Base-by-base conservation (phyloP, 2,329 filamentous ascomycete species). In the Botrytis deweyae region DNA sequence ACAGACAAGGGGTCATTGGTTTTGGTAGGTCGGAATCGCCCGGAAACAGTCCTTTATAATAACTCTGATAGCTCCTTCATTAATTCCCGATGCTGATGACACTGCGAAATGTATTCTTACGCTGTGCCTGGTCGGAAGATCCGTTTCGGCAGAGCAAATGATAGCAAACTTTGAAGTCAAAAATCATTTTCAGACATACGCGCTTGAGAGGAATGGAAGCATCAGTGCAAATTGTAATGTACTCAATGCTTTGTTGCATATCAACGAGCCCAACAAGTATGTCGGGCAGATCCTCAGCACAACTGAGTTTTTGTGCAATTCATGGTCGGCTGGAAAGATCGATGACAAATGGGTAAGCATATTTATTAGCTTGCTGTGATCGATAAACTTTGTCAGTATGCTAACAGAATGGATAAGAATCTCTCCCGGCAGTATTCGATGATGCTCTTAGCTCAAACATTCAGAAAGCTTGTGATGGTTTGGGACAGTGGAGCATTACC, bases 181-280 rank as follows among this genome's bases (percentile, higher is more conserved):
- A 36, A 36, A 22, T 8, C 62, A 66, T 40, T 74, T 74, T 52
- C 14, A 40, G 46, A 74, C 67, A 16, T 74, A 74, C 61, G 36
- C 20, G 9, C 22, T 20, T 25, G 72, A 73, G 55, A 40, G 66
- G 1, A 73, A 70, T 33, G 58, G 25, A 36, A 72, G 70, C 63
- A 42, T 70, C n/a, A 61, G 38, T 22, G 68, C 38, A 46, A 70
- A 70, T 29, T 70, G 40, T 40, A 62, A 70, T 70, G 68, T 52
- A 20, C 25, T 70, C 8, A 62, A 70, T 14, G 44, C 42, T n/a
- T 46, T 70, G n/a, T 58, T 70, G 7, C 38, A 61, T 52, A 59
- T 29, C 8, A 36, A 20, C 12, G 29, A 70, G 20, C 52, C 40
- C 20, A 70, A 38, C 16, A 22, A 38, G 22, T 70, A 62, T 4